phyloP scores from a whole-genome alignment of 331 rosid species.

The Saraca asoca region DNA sequence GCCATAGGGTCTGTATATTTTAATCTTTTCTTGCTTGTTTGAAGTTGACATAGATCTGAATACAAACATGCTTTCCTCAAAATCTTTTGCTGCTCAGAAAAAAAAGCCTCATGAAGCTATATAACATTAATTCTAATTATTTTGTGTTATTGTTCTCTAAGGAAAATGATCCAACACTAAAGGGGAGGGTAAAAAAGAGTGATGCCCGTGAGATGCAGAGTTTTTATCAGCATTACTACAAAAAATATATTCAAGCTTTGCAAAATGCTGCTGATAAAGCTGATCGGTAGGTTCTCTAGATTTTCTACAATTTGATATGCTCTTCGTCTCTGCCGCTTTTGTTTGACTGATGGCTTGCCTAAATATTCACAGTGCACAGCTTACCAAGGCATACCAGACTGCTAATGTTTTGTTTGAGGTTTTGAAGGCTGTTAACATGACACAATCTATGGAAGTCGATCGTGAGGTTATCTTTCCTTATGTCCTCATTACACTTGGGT shows the following conservation, averaged over 20 bases:
- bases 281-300: constrained; percentile 65
- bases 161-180: constrained; percentile 98
- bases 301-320: not conserved
- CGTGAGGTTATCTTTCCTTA: constrained; percentile 67
- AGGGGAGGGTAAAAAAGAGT: constrained; percentile 95
- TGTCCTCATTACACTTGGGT: constrained; percentile 4
- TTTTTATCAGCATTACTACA: constrained; percentile 95
- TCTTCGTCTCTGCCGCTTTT: constrained; percentile 9
- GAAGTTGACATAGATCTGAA: not conserved
- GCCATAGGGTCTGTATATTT: not conserved
- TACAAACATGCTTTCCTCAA: not conserved
- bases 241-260: constrained; percentile 93
- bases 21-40: not conserved
- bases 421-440: constrained; percentile 90
- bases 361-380: constrained; percentile 72
- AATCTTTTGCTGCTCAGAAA: not conserved
- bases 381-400: constrained; percentile 96
- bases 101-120: not conserved
- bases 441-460: constrained; percentile 94
- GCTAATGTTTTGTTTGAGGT: constrained; percentile 99
- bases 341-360: constrained; percentile 1
- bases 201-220: constrained; percentile 99
- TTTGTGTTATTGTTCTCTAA: constrained; percentile 35
- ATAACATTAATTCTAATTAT: constrained; percentile 13
- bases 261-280: constrained; percentile 92